phyloP scores from a whole-genome alignment of 129 eudicot species.

The Erigeron canadensis region DNA sequence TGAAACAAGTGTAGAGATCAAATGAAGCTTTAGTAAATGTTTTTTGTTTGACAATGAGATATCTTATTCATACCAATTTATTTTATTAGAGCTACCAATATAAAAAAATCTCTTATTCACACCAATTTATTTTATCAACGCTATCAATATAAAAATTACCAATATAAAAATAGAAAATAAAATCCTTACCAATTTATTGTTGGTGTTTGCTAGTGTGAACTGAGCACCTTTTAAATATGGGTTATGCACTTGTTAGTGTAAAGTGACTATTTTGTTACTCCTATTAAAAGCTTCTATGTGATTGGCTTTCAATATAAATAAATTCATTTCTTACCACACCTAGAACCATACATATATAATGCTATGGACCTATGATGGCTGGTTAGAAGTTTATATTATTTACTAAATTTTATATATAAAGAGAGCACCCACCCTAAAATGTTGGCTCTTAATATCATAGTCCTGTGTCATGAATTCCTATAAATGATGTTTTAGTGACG shows the following conservation, averaged over 20 bases:
- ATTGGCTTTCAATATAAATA: not conserved
- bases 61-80: not conserved
- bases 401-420: too few relatives aligned
- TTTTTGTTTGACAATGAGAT: not conserved
- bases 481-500: too few relatives aligned
- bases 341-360: not conserved
- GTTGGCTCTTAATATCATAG: too few relatives aligned
- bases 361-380: not conserved
- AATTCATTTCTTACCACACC: not conserved
- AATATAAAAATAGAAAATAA: too few relatives aligned
- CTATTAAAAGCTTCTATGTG: not conserved
- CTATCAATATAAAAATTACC: too few relatives aligned
- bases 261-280: not conserved
- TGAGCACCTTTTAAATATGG: not conserved
- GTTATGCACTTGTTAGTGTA: not conserved
- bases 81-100: too few relatives aligned
- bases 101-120: too few relatives aligned
- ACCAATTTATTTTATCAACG: too few relatives aligned
- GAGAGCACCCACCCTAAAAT: too few relatives aligned
- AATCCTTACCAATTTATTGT: too few relatives aligned
- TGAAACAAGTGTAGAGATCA: constrained; percentile 18
- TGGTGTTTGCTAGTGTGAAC: too few relatives aligned
- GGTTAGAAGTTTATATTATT: not conserved
- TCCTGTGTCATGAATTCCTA: too few relatives aligned
- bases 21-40: constrained; percentile 14